Conservation (phyloP, 352 stramenopile genomes). For the Phytophthora brassicae region DNA sequence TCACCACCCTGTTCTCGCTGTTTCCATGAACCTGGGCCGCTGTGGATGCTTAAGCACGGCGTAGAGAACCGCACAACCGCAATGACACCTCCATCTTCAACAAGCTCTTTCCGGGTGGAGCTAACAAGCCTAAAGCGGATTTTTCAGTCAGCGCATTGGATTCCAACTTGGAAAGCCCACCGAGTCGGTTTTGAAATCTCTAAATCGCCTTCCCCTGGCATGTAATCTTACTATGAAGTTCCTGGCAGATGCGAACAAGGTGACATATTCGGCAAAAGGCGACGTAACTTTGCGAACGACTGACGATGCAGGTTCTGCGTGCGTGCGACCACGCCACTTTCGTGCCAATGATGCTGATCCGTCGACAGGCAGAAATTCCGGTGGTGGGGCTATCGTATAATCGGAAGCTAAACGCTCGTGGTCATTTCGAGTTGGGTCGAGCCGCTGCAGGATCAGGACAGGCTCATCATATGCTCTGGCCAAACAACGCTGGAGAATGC, state of each 20-base stretch:
- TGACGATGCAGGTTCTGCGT: conserved; percentile 47
- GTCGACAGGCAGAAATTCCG: conserved; percentile 80
- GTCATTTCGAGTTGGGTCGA: conserved; percentile 70
- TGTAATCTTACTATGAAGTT: conserved; percentile 93
- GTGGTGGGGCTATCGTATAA: conserved; percentile 86
- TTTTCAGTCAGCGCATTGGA: conserved; percentile 87
- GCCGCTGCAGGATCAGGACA: conserved; percentile 71
- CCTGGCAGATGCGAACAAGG: conserved; percentile 61
- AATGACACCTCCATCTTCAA: conserved; percentile 55
- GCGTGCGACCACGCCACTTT: conserved; percentile 91
- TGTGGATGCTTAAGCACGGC: conserved; percentile 62
- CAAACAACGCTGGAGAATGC: conserved; percentile 34
- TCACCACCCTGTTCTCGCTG: conserved; percentile 46
- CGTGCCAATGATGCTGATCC: conserved; percentile 86
- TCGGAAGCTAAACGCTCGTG: conserved; percentile 44
- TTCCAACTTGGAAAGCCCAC: conserved; percentile 70
- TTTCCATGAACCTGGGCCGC: conserved; percentile 67
- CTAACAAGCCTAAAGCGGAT: conserved; percentile 54
- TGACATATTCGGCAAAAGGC: no score
- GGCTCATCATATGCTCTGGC: conserved; percentile 86
- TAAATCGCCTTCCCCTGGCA: conserved; percentile 43
- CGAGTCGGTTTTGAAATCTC: conserved; percentile 56
- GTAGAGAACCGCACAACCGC: conserved; percentile 36
- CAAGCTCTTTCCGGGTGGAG: conserved; percentile 42
- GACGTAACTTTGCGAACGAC: no score